These are phyloP conservation scores for Neurospora sp. DNA, from an alignment of 495 filamentous ascomycete genomes.

Conservation along the genomic window DNA sequence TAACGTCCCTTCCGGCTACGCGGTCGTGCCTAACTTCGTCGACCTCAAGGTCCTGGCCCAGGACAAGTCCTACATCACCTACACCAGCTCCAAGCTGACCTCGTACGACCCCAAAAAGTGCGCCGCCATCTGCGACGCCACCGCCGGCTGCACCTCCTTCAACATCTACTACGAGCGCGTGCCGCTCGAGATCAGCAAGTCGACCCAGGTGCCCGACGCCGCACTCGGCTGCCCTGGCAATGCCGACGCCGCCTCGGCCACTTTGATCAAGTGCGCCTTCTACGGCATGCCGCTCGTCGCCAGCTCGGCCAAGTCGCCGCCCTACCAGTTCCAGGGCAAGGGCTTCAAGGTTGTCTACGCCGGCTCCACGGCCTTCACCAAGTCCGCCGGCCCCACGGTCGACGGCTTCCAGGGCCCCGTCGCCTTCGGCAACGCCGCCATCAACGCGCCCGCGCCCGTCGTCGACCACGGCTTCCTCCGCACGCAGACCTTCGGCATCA, in stretches of 20 bases:
- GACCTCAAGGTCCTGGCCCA: conserved; percentile 5
- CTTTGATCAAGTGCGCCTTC: conserved; percentile 44
- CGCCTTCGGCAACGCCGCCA: conserved; percentile 27
- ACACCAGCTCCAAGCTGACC: conserved; percentile 4
- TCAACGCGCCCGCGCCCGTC: conserved; percentile 26
- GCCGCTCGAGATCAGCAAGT: conserved; percentile 6
- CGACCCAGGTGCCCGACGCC: conserved; percentile 7
- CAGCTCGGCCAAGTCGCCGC: conserved; percentile 22
- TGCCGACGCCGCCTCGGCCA: conserved; percentile 35
- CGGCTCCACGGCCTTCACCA: conserved; percentile 33
- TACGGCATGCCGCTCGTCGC: conserved; percentile 30
- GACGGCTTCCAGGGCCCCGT: conserved; percentile 20
- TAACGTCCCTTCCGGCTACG: conserved; percentile 5
- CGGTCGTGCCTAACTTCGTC: conserved; percentile 6
- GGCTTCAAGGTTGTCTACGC: conserved; percentile 34
- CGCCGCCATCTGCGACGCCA: conserved; percentile 5
- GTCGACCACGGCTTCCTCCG: conserved; percentile 30
- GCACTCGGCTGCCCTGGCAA: conserved; percentile 20
- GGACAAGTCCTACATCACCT: conserved; percentile 7
- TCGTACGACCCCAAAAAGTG: conserved; percentile 7
- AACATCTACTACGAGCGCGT: conserved; percentile 15
- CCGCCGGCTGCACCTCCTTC: conserved; percentile 6
- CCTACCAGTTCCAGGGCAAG: conserved; percentile 25
- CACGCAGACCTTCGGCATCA: conserved; percentile 27
- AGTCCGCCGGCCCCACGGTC: conserved; percentile 14